Percentiles rank a stretch among this genome's conserved stretches.
Evolutionary conservation across 805 yeast species (phyloP).

Genomic region (Sporopachydermia quercuum): DNA sequence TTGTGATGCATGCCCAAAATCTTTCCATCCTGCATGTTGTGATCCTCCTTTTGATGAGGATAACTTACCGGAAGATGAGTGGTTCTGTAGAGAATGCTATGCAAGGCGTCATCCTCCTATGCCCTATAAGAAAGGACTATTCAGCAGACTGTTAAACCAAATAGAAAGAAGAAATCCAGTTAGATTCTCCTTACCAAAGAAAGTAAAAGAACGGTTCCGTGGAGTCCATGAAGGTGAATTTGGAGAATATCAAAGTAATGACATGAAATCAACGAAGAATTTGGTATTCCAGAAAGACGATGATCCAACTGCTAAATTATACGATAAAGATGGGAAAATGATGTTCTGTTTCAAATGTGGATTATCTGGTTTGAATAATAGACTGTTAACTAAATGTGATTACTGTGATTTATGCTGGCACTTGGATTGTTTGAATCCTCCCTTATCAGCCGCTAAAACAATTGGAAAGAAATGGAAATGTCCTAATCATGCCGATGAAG

Average conservation of each 20-base stretch:
- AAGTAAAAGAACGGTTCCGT: slow-evolving; percentile 54
- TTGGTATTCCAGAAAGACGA: slow-evolving; percentile 6
- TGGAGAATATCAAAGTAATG: slow-evolving; percentile 63
- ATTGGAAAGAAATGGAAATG: slow-evolving; percentile 80
- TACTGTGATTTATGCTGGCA: slow-evolving; percentile 80
- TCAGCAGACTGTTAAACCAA: slow-evolving; percentile 43
- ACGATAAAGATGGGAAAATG: slow-evolving; percentile 55
- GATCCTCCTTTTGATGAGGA: slow-evolving; percentile 78
- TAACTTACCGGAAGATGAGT: slow-evolving; percentile 68
- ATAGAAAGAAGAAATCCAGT: slow-evolving; percentile 47
- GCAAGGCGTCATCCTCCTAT: slow-evolving; percentile 26
- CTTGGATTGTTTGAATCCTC: slow-evolving; percentile 70
- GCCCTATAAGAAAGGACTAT: slow-evolving; percentile 24
- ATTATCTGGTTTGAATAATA: slow-evolving; percentile 43
- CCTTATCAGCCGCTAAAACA: slow-evolving; percentile 56
- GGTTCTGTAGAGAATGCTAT: slow-evolving; percentile 76
- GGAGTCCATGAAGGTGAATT: slow-evolving; percentile 51
- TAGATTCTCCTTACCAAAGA: slow-evolving; percentile 52
- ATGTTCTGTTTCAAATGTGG: slow-evolving; percentile 67
- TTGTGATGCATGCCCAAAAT: slow-evolving; percentile 85
- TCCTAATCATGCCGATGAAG: slow-evolving; percentile 62
- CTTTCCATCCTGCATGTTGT: slow-evolving; percentile 84
- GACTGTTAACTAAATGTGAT: slow-evolving; percentile 59
- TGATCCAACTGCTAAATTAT: slow-evolving; percentile 28
- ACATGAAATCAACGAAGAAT: slow-evolving; percentile 31